Conservation (phyloP, 2,329 filamentous ascomycete species). For the Ambrosiella beaveri region DNA sequence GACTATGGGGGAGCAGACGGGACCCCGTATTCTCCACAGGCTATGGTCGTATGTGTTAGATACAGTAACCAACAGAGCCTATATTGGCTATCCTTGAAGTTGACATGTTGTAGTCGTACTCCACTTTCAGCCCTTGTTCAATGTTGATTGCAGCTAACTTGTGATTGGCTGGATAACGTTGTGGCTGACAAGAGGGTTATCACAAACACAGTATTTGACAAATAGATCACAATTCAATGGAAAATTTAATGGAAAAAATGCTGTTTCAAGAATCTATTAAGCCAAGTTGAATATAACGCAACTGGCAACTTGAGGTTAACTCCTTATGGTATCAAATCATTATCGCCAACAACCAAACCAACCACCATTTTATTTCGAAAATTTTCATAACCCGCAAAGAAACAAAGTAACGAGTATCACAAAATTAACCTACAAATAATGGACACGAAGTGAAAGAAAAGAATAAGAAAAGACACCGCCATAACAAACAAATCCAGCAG, state of each 20-base stretch:
- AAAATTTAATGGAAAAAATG: neutral
- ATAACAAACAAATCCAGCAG: neutral
- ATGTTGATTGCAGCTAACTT: too few relatives aligned
- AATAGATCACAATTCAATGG: neutral
- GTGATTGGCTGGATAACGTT: neutral
- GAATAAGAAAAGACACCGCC: neutral
- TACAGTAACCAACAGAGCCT: too few relatives aligned
- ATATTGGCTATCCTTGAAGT: too few relatives aligned
- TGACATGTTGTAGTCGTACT: too few relatives aligned
- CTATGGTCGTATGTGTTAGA: neutral
- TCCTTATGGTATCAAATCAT: neutral
- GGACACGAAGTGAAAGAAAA: neutral
- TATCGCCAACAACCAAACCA: neutral
- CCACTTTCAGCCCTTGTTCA: too few relatives aligned
- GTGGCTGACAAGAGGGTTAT: too few relatives aligned
- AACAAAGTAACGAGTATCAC: neutral
- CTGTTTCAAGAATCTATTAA: neutral
- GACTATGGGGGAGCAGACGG: neutral
- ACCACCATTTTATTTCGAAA: neutral
- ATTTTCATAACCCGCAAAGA: neutral
- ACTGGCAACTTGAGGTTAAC: neutral
- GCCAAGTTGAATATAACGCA: neutral
- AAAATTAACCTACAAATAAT: neutral
- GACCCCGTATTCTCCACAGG: neutral
- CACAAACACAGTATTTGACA: too few relatives aligned